Base-by-base conservation (phyloP, 2,329 filamentous ascomycete species). In the Colletotrichum sp. region DNA sequence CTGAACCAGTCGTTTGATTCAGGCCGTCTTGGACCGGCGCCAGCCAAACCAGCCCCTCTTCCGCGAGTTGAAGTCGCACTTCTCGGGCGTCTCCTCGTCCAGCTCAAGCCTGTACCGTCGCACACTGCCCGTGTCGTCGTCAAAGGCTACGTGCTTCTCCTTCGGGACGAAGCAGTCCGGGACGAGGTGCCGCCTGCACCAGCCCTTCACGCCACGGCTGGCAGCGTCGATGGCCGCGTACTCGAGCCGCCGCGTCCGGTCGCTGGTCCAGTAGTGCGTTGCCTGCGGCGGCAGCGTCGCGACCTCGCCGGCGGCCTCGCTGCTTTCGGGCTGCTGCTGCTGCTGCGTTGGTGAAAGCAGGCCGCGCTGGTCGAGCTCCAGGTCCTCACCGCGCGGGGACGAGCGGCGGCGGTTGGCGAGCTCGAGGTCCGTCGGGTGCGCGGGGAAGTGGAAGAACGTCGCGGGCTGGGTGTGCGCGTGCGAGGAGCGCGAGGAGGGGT, bases 151-250 rank as follows among this genome's bases (percentile, higher is more conserved):
- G 65, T 89, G 87, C 65, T 85, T 86, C 39, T 85, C 85, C 66
- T 85, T 85, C 15, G 91, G 89, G 3, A 91, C 84, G 72, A 93
- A 89, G 82, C 92, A 93, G 76, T 92, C 90, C 0, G 92, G 92
- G 5, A 93, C 85, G 9, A 93, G 81, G 78, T 90, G 87, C 59
- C 88, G 87, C 81, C 89, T 86, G 39, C 92, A 80, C 89, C 92
- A 93, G 15, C 92, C 92, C 78, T 89, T 89, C 34, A 93, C 86
- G 6, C 92, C 92, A 3, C 87, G 87, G 44, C 88, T 89, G 3
- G 92, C 91, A 0, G 91, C 91, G 66, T 93, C 92, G 55, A 93
- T 93, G 71, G 92, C 92, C 0, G 91, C 92, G 79, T 93, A 93
- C 84, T 93, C 92, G 5, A 93, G 86, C 13, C 91, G 87, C 5